Percentiles rank a stretch among this genome's conserved stretches.
These are phyloP conservation scores for Pestalotiopsis sp. DNA, from an alignment of 2,329 filamentous ascomycete genomes.

Conservation along the genomic window DNA sequence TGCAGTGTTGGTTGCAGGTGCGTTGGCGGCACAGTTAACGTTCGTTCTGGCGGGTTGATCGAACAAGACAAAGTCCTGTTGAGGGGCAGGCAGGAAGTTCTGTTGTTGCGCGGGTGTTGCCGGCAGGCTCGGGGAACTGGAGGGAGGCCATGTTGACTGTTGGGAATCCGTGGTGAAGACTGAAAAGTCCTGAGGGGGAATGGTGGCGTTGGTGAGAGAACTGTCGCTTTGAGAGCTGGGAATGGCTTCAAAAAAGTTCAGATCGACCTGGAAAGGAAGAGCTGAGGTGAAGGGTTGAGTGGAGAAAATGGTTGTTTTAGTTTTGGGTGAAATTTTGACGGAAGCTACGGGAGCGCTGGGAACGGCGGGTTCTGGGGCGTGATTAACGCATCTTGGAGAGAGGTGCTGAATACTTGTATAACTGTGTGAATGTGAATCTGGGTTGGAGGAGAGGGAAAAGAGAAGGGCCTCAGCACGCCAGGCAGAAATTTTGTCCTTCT, in stretches of 20 bases:
- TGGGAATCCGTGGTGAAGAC: constrained; percentile 83
- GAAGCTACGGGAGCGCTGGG: constrained; percentile 35
- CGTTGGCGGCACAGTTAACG: constrained; percentile 45
- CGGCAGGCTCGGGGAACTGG: constrained; percentile 66
- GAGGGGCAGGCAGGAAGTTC: constrained; percentile 53
- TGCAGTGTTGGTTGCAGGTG: constrained; percentile 43
- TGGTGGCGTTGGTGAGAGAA: constrained; percentile 60
- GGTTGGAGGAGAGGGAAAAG: constrained; percentile 29
- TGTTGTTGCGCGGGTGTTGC: constrained; percentile 62
- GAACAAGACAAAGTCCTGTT: constrained; percentile 82
- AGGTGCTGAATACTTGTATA: constrained; percentile 40
- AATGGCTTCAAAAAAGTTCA: constrained; percentile 69
- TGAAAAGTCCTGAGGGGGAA: constrained; percentile 67
- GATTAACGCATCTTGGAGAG: constrained; percentile 62
- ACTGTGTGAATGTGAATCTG: constrained; percentile 26
- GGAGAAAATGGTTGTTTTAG: constrained; percentile 43
- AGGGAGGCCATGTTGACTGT: constrained; percentile 79
- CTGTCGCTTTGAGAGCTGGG: constrained; percentile 51
- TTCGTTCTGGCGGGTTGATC: constrained; percentile 51
- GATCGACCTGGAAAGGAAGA: constrained; percentile 60
- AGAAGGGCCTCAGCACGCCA: constrained; percentile 21
- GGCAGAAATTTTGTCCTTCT: constrained; percentile 13
- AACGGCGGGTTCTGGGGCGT: constrained; percentile 39
- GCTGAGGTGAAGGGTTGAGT: constrained; percentile 53
- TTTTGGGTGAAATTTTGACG: constrained; percentile 58